phyloP scores from a whole-genome alignment of 73 alveolate species.

The Stentor roeselii region DNA sequence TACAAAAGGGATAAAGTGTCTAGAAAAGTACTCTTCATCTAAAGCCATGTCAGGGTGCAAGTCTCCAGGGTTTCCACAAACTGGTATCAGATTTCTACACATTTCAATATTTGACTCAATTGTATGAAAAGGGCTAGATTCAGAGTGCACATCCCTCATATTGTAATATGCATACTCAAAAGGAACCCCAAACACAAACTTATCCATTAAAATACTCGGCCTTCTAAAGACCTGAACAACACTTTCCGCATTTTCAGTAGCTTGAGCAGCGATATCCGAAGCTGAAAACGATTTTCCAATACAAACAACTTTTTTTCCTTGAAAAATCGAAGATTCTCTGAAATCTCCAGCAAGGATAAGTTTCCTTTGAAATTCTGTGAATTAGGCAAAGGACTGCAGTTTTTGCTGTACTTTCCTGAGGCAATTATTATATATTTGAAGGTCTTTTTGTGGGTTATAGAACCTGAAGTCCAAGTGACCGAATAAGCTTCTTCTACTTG shows the following conservation, averaged over 20 bases:
- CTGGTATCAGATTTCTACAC: background rate
- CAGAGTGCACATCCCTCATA: background rate
- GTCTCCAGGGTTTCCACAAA: background rate
- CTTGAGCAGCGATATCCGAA: background rate
- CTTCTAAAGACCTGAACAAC: background rate
- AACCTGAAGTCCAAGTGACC: background rate
- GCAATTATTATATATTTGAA: background rate
- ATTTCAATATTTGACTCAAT: background rate
- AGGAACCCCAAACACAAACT: background rate
- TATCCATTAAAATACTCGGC: background rate
- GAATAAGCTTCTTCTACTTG: background rate
- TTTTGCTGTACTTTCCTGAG: background rate
- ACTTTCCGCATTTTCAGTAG: background rate
- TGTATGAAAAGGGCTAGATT: background rate
- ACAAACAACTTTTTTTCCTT: background rate
- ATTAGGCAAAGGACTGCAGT: background rate
- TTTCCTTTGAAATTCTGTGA: background rate
- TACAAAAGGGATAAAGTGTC: too few species aligned
- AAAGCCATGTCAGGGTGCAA: background rate
- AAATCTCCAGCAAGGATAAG: background rate
- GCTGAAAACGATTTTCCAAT: background rate
- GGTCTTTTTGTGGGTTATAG: background rate
- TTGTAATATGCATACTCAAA: background rate
- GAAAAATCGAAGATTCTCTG: background rate
- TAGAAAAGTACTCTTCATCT: background rate